Conservation (phyloP, 768 basidiomycete genomes). For the Rickenella mellea region DNA sequence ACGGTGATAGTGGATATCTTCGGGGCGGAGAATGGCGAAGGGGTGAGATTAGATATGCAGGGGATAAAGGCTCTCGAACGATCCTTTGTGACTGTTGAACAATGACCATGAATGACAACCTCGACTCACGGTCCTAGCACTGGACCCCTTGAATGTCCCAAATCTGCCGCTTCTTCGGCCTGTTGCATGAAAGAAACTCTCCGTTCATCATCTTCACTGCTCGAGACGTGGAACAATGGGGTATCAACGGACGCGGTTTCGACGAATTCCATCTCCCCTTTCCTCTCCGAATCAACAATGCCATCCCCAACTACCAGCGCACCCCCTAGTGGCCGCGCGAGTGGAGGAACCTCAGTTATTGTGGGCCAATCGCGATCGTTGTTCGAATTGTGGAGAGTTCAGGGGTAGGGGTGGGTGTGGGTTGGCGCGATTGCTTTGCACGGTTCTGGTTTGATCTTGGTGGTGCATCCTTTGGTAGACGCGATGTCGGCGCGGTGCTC, state of each 20-base stretch:
- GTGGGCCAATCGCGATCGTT: neutral
- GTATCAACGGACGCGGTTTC: neutral
- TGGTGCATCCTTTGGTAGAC: neutral
- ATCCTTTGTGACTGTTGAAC: neutral
- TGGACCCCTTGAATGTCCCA: neutral
- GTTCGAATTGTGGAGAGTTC: neutral
- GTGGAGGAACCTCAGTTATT: neutral
- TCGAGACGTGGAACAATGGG: neutral
- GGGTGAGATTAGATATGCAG: neutral
- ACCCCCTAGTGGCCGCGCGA: neutral
- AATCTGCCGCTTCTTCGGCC: neutral
- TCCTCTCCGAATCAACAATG: neutral
- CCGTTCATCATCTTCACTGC: neutral
- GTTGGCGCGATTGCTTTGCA: neutral
- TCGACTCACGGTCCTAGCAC: neutral
- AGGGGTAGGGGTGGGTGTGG: neutral
- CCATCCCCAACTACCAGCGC: neutral
- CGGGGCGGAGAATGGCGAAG: neutral
- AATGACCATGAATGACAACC: neutral
- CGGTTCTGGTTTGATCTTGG: slow-evolving; percentile 1
- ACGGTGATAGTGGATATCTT: neutral
- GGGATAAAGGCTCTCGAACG: neutral
- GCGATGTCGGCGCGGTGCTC: neutral
- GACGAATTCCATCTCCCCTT: neutral
- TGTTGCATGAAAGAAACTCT: neutral